phyloP scores from a whole-genome alignment of 1,139 yeast genomes.

The Geotrichum histeridarum region DNA sequence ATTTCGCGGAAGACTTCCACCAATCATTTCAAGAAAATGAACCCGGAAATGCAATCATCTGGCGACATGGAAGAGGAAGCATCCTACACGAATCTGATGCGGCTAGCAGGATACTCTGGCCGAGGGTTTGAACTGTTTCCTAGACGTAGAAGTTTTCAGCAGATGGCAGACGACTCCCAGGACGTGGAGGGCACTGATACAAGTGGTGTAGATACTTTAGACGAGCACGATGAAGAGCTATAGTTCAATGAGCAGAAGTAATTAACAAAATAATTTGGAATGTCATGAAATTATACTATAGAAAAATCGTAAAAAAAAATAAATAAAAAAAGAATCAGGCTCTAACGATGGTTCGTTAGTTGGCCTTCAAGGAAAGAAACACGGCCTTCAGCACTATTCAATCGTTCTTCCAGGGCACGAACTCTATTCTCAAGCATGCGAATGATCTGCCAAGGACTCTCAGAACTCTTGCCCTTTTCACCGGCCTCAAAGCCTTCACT shows the following conservation, averaged over 20 bases:
- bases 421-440: conserved; percentile 31
- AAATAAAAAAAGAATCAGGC: background rate
- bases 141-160: conserved; percentile 6
- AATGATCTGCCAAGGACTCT: conserved; percentile 8
- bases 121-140: background rate
- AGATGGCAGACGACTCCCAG: conserved; percentile 8
- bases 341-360: conserved; percentile 5
- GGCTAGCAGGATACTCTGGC: background rate
- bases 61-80: background rate
- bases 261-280: background rate
- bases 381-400: conserved; percentile 33
- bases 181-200: conserved; percentile 13
- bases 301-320: background rate
- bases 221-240: conserved; percentile 10
- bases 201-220: conserved; percentile 8
- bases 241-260: background rate
- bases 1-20: background rate
- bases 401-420: conserved; percentile 33
- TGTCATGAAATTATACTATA: background rate
- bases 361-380: conserved; percentile 28
- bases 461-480: background rate
- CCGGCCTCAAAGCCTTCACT: too few relatives aligned
- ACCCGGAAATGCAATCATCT: background rate
- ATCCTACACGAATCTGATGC: background rate
- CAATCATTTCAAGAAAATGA: too few relatives aligned